Conservation (phyloP, 2,329 filamentous ascomycete species). For the Teratosphaeria zuluensis region DNA sequence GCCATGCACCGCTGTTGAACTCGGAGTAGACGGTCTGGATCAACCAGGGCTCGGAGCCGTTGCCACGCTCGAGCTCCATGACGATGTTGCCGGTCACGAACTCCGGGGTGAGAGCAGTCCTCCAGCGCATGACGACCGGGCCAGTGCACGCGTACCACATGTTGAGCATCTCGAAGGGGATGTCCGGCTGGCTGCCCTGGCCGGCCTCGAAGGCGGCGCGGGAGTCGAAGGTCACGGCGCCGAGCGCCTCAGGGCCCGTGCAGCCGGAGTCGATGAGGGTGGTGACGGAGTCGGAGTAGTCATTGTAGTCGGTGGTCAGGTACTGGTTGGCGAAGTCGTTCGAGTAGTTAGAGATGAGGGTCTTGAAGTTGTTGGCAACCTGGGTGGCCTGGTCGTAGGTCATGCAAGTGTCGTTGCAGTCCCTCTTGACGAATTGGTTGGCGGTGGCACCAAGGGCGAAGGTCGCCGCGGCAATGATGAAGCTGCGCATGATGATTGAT, state of each 20-base stretch:
- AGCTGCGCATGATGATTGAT: slow-evolving; percentile 9
- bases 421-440: slow-evolving; percentile 3
- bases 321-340: slow-evolving; percentile 13
- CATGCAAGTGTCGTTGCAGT: slow-evolving; percentile 16
- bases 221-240: slow-evolving; percentile 17
- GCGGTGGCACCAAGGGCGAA: slow-evolving; percentile 9
- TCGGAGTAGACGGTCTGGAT: slow-evolving; percentile 22
- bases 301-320: slow-evolving; percentile 18
- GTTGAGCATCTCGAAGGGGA: slow-evolving; percentile 24
- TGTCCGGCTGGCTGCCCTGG: slow-evolving; percentile 20
- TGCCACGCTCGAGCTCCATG: slow-evolving; percentile 13
- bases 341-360: slow-evolving; percentile 21
- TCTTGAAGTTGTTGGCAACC: slow-evolving; percentile 22
- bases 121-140: slow-evolving; percentile 23
- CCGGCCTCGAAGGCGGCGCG: slow-evolving; percentile 19
- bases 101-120: slow-evolving; percentile 12
- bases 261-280: slow-evolving; percentile 22
- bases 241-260: slow-evolving; percentile 13
- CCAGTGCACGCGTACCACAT: slow-evolving; percentile 23
- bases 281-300: slow-evolving; percentile 24
- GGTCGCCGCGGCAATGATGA: slow-evolving; percentile 8
- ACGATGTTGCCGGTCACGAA: slow-evolving; percentile 20
- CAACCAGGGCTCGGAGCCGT: slow-evolving; percentile 16
- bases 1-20: slow-evolving; percentile 18
- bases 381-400: slow-evolving; percentile 13